Conservation (phyloP, 495 filamentous ascomycete genomes). For the Penicillium atrosanguineum region DNA sequence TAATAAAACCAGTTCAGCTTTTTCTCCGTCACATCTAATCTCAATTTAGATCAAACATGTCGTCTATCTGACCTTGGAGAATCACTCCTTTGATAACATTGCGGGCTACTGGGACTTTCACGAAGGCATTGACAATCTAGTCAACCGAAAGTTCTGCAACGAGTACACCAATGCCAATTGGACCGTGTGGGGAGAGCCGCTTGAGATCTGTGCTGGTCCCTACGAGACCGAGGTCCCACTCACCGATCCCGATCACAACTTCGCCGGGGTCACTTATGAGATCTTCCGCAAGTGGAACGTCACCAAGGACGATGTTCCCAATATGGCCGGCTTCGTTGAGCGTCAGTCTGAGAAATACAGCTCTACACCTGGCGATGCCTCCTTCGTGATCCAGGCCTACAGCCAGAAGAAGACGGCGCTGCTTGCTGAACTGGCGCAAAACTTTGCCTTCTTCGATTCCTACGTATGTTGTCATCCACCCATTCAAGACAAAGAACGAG, state of each 20-base stretch:
- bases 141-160: conserved; percentile 37
- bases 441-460: conserved; percentile 42
- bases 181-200: conserved; percentile 41
- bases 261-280: conserved; percentile 39
- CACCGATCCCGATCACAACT: conserved; percentile 41
- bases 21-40: background rate
- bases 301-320: conserved; percentile 35
- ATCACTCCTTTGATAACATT: conserved; percentile 48
- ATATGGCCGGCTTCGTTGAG: conserved; percentile 44
- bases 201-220: conserved; percentile 39
- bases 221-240: conserved; percentile 41
- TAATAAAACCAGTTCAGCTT: too few relatives aligned
- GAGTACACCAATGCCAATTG: conserved; percentile 44
- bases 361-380: conserved; percentile 35
- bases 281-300: conserved; percentile 43
- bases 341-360: conserved; percentile 42
- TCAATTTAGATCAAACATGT: conserved; percentile 40
- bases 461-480: conserved; percentile 25
- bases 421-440: conserved; percentile 35
- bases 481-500: background rate
- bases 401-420: conserved; percentile 35
- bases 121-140: conserved; percentile 39
- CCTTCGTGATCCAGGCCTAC: conserved; percentile 43
- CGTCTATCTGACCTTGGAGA: conserved; percentile 45
- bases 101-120: conserved; percentile 44